phyloP scores from a whole-genome alignment of 1,284 basidiomycete genomes.

The Trichosporon inkin region DNA sequence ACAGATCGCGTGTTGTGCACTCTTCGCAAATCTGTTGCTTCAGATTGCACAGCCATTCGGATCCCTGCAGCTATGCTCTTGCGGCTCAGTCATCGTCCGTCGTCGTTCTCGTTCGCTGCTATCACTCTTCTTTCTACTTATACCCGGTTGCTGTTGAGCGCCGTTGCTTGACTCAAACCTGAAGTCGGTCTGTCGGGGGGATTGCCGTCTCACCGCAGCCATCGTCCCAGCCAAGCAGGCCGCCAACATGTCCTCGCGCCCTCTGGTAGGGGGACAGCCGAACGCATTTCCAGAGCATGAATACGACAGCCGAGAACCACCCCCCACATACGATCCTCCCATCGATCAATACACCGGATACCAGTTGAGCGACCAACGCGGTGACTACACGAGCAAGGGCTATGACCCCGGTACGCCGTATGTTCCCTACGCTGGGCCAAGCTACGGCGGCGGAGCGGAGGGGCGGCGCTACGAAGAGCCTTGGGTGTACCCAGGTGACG shows the following conservation, averaged over 20 bases:
- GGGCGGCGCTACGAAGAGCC: background rate
- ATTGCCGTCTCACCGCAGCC: background rate
- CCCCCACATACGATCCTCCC: background rate
- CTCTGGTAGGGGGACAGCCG: background rate
- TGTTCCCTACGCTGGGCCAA: background rate
- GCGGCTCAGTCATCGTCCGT: background rate
- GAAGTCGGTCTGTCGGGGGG: background rate
- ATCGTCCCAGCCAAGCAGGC: background rate
- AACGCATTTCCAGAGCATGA: background rate
- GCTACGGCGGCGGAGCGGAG: background rate
- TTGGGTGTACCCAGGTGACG: background rate
- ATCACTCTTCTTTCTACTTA: background rate
- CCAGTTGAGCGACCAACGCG: background rate
- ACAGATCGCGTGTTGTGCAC: background rate
- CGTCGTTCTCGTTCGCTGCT: no score
- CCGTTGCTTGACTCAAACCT: background rate
- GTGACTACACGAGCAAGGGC: background rate
- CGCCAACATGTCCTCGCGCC: background rate
- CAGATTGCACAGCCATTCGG: background rate
- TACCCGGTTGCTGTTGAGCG: background rate
- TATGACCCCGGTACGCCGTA: background rate
- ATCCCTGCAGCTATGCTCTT: background rate
- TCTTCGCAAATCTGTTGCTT: background rate
- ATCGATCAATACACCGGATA: background rate
- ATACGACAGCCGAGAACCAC: background rate